Evolutionary conservation across 2,329 filamentous ascomycete genomes (phyloP), one percentile per base, ranked within the genome.

Genomic region (Paecilomyces fulvus): DNA sequence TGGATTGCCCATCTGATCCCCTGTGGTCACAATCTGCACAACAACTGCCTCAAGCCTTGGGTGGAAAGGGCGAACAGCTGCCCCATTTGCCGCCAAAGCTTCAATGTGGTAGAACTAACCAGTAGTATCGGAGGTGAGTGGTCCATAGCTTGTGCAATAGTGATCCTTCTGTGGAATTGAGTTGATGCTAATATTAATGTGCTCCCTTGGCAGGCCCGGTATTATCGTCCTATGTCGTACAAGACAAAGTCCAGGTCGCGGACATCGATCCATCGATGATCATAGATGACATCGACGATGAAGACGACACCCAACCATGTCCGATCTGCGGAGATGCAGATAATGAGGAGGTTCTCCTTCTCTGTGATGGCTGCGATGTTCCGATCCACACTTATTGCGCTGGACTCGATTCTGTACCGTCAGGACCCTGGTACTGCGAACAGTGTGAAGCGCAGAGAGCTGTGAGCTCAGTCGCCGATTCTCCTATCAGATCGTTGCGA

Each of bases 41-140:
- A 99, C 76, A 85, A 88, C 54, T 99, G 94, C 73, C 81, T 99
- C 64, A 88, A 88, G 65, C 90, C 91, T 64, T 99, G 94, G 94
- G 90, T 92, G 50, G 90, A 95, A 75, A 88, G 95, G 72, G 92
- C 94, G 61, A 99, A 97, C 75, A 96, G 92, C 70, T 99, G 94
- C 73, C 94, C 94, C 50, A 96, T 99, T 73, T 99, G 94, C 75
- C 89, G 94, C 64, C 88, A 90, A 66, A 85, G 83, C 61, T 97
- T 99, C 78, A 92, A 97, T 74, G 77, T 87, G 65, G 92, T 99
- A 63, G 85, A 94, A 70, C 85, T 99, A 59, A 88, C 88, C 72
- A 84, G 88, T 68, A 84, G 81, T 63, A 76, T 91, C 67, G 88
- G 90, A 79, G 90, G 90, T 94, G 82, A 25, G 58, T 54, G 17